Percentiles rank a stretch among this genome's conserved stretches.
Evolutionary conservation across 352 stramenopile genomes (phyloP).

Genomic region (Paralagenidium karlingii): DNA sequence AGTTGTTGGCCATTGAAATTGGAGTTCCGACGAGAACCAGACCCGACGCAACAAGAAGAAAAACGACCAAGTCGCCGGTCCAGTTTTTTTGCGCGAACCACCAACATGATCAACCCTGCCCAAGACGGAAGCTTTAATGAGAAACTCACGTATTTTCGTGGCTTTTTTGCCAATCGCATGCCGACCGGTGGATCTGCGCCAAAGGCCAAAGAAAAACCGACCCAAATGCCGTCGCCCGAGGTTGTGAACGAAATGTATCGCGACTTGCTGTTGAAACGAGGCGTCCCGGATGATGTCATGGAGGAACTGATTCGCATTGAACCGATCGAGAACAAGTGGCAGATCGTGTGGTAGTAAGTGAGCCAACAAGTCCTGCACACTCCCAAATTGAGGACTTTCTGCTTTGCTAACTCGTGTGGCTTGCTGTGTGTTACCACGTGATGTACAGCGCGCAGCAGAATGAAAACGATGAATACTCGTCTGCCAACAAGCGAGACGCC

Average conservation of each 20-base stretch:
- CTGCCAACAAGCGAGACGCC: conserved; percentile 37
- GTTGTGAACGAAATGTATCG: conserved; percentile 83
- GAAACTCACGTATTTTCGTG: conserved; percentile 76
- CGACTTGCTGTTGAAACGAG: conserved; percentile 61
- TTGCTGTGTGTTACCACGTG: too few species aligned
- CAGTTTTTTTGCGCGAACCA: conserved; percentile 58
- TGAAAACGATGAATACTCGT: conserved; percentile 53
- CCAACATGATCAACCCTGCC: conserved; percentile 39
- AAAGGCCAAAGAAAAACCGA: conserved; percentile 57
- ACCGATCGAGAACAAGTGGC: conserved; percentile 75
- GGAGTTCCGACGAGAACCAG: conserved; percentile 57
- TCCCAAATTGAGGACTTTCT: background rate
- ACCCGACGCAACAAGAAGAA: conserved; percentile 11
- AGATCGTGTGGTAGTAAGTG: conserved; percentile 58
- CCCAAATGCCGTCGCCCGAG: conserved; percentile 32
- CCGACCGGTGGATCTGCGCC: conserved; percentile 47
- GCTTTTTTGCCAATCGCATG: conserved; percentile 74
- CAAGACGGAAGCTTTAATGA: conserved; percentile 76
- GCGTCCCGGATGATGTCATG: conserved; percentile 73
- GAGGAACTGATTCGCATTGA: conserved; percentile 78
- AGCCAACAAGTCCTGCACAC: background rate
- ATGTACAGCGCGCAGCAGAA: conserved; percentile 54
- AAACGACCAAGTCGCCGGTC: conserved; percentile 25
- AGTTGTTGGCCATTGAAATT: conserved; percentile 56
- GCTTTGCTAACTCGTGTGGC: too few species aligned